A percentile compares a stretch with the other conserved stretches of the same genome.
Evolutionary conservation across 352 stramenopile species (phyloP).

Genomic region (Chrysophaeum taylorii): DNA sequence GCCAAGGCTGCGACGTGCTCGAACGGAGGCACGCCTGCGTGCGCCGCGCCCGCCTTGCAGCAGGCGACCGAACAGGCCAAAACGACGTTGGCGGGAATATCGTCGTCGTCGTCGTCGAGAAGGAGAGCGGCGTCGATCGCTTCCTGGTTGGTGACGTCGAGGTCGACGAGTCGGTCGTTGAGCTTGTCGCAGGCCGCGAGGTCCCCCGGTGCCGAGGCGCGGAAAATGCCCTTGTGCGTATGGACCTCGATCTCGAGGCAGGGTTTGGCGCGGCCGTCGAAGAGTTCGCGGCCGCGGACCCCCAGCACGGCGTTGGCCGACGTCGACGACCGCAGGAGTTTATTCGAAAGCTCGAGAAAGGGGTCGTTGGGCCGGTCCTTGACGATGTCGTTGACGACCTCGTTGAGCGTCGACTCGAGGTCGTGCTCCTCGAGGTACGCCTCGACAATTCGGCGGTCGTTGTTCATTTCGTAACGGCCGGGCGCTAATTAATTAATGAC

Average conservation of each 20-base stretch:
- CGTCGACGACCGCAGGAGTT: constrained; percentile 29
- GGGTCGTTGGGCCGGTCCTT: constrained; percentile 51
- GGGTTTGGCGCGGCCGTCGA: background rate
- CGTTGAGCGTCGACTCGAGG: constrained; percentile 54
- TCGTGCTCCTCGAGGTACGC: constrained; percentile 55
- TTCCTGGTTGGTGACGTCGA: background rate
- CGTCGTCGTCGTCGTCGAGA: background rate
- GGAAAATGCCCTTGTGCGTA: constrained; percentile 2
- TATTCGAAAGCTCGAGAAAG: constrained; percentile 52
- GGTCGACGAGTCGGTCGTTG: background rate
- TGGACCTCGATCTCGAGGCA: constrained; percentile 1
- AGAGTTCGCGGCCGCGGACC: background rate
- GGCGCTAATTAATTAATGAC: too few relatives aligned
- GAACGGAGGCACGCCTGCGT: background rate
- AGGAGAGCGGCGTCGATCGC: background rate
- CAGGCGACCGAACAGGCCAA: background rate
- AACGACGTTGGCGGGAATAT: background rate
- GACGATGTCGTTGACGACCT: constrained; percentile 59
- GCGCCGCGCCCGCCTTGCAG: background rate
- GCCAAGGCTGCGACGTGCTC: constrained; percentile 5
- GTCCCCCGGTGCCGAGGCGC: background rate
- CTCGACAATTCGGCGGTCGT: constrained; percentile 42
- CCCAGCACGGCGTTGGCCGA: background rate
- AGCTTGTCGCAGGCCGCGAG: background rate
- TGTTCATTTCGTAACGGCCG: too few relatives aligned